phyloP scores from a whole-genome alignment of 1,284 basidiomycete species.

The Chondrostereum purpureum region DNA sequence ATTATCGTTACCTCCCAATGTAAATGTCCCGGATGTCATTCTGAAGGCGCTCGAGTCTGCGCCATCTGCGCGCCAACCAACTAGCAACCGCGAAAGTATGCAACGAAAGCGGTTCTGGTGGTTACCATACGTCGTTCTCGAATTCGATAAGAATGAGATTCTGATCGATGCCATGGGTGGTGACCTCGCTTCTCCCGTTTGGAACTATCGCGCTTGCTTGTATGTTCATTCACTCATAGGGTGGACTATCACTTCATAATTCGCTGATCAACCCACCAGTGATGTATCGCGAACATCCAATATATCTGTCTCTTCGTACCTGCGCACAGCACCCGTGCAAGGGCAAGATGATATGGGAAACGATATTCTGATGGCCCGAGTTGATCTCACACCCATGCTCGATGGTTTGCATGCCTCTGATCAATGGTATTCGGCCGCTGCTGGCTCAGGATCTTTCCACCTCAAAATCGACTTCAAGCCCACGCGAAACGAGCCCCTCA shows the following conservation, averaged over 20 bases:
- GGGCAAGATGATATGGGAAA: slow-evolving; percentile 85
- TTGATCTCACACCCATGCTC: slow-evolving; percentile 86
- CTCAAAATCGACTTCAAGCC: slow-evolving; percentile 94
- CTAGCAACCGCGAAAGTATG: slow-evolving; percentile 77
- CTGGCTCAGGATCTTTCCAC: slow-evolving; percentile 89
- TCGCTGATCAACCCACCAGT: slow-evolving; percentile 34
- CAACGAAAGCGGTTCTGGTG: slow-evolving; percentile 92
- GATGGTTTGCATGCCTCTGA: slow-evolving; percentile 72
- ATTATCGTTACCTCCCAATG: slow-evolving; percentile 67
- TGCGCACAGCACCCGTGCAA: slow-evolving; percentile 65
- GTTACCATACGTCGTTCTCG: slow-evolving; percentile 95
- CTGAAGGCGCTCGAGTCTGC: slow-evolving; percentile 68
- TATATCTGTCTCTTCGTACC: slow-evolving; percentile 82
- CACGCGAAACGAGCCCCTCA: slow-evolving; percentile 73
- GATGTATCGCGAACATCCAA: slow-evolving; percentile 89
- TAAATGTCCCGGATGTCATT: slow-evolving; percentile 80
- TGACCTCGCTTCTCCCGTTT: slow-evolving; percentile 77
- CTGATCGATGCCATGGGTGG: slow-evolving; percentile 94
- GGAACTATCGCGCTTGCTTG: slow-evolving; percentile 98
- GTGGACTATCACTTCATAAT: slow-evolving; percentile 7
- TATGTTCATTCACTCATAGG: slow-evolving; percentile 33
- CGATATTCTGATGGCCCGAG: slow-evolving; percentile 80
- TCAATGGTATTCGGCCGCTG: slow-evolving; percentile 86
- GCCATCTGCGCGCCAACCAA: slow-evolving; percentile 43
- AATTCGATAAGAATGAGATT: slow-evolving; percentile 99